Conservation (phyloP, 306 rosid species). For the Cucurbita ficifolia region DNA sequence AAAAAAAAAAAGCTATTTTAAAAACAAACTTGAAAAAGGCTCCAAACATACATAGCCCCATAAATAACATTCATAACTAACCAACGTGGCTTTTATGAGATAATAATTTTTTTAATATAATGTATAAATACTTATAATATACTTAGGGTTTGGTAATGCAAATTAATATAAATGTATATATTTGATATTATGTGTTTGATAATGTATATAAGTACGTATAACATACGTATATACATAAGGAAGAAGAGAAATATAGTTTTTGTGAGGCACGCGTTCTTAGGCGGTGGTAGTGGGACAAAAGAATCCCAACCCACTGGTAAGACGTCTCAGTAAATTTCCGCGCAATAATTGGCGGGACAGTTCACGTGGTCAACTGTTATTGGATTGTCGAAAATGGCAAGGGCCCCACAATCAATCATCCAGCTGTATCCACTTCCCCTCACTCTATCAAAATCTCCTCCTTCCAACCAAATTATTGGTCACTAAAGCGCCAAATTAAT, state of each 20-base stretch:
- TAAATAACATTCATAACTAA: not conserved
- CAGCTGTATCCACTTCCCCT: slow-evolving; percentile 29
- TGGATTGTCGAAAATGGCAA: slow-evolving; percentile 13
- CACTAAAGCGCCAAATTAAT: not conserved
- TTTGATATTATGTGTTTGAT: too few relatives aligned
- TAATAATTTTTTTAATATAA: too few relatives aligned
- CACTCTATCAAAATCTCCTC: not conserved
- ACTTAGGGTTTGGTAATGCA: too few relatives aligned
- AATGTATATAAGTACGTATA: too few relatives aligned
- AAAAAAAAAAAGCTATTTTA: not conserved
- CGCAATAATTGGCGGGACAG: slow-evolving; percentile 15
- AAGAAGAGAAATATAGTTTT: too few relatives aligned
- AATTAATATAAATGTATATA: too few relatives aligned
- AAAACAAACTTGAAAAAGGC: not conserved
- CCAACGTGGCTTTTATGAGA: not conserved
- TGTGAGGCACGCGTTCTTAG: not conserved
- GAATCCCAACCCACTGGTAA: not conserved
- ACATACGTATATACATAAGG: too few relatives aligned
- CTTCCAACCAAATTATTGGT: not conserved
- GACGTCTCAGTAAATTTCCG: not conserved
- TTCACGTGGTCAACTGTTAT: slow-evolving; percentile 20
- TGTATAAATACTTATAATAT: too few relatives aligned
- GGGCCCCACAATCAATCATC: slow-evolving; percentile 18
- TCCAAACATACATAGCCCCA: not conserved
- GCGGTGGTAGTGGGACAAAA: not conserved